These are phyloP conservation scores for Urochloa ruziziensis DNA, from an alignment of 176 grass and related monocot genomes.

Conservation along the genomic window DNA sequence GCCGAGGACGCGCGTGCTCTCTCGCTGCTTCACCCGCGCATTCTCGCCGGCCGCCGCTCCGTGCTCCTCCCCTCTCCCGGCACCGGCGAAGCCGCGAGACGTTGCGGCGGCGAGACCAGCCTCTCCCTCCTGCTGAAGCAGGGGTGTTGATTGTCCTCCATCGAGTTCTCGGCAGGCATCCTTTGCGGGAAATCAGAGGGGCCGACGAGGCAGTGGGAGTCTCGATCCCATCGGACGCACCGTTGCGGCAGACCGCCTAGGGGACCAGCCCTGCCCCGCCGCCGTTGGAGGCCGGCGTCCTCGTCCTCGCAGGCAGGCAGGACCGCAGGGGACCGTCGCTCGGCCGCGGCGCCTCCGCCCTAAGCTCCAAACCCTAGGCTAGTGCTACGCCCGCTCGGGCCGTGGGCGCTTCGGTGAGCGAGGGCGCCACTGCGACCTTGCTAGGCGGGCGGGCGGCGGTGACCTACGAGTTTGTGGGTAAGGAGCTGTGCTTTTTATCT, in stretches of 20 bases:
- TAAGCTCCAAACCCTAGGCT: constrained; percentile 3
- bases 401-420: background rate
- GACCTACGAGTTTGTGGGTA: background rate
- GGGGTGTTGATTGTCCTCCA: background rate
- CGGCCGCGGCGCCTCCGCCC: background rate
- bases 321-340: background rate
- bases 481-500: background rate
- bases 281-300: background rate
- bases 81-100: background rate
- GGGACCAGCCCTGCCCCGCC: no score
- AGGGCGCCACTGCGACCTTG: no score
- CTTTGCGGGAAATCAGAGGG: background rate
- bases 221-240: background rate
- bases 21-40: background rate
- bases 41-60: background rate
- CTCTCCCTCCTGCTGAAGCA: no score
- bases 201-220: background rate
- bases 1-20: background rate
- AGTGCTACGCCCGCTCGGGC: background rate
- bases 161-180: background rate
- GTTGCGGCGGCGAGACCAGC: background rate
- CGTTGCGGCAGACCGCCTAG: background rate
- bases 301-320: background rate
- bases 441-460: background rate
- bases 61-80: background rate